phyloP scores from a whole-genome alignment of 306 rosid species.

The Prunus fruticosa region DNA sequence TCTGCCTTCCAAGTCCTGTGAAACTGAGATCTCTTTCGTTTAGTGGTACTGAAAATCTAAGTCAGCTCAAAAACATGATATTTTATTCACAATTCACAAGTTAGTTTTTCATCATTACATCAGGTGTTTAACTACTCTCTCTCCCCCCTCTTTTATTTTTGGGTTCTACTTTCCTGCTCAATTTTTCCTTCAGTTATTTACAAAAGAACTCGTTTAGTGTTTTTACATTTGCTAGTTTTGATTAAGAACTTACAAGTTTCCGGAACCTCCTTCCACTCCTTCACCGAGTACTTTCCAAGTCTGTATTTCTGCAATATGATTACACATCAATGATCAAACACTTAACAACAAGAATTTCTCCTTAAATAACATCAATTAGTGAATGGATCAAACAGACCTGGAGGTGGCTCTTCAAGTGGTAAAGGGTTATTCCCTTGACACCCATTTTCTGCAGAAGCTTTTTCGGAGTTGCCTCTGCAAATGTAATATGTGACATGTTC shows the following conservation, averaged over 20 bases:
- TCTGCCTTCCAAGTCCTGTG: not conserved
- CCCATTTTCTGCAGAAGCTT: slow-evolving; percentile 9
- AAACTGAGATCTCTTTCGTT: not conserved
- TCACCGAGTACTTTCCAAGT: slow-evolving; percentile 12
- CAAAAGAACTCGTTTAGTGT: not conserved
- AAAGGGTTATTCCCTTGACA: slow-evolving; percentile 18
- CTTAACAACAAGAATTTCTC: not conserved
- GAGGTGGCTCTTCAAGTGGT: slow-evolving; percentile 28
- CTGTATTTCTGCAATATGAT: slow-evolving; percentile 22
- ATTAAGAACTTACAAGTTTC: not conserved
- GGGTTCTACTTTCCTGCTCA: not conserved
- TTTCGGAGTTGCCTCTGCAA: slow-evolving; percentile 24
- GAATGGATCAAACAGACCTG: slow-evolving; percentile 18
- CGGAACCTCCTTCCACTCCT: slow-evolving; percentile 12
- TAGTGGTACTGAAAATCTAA: slow-evolving; percentile 5
- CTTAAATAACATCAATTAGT: not conserved
- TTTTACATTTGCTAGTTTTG: not conserved
- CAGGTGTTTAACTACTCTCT: not conserved
- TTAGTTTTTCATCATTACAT: not conserved
- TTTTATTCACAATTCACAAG: slow-evolving; percentile 6
- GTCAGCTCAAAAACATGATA: not conserved
- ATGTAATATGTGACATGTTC: not conserved
- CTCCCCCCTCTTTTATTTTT: too few relatives aligned
- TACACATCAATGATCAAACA: not conserved
- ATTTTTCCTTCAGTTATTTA: not conserved